phyloP scores from a whole-genome alignment of 352 stramenopile species.

The Thalassiosira exigua region DNA sequence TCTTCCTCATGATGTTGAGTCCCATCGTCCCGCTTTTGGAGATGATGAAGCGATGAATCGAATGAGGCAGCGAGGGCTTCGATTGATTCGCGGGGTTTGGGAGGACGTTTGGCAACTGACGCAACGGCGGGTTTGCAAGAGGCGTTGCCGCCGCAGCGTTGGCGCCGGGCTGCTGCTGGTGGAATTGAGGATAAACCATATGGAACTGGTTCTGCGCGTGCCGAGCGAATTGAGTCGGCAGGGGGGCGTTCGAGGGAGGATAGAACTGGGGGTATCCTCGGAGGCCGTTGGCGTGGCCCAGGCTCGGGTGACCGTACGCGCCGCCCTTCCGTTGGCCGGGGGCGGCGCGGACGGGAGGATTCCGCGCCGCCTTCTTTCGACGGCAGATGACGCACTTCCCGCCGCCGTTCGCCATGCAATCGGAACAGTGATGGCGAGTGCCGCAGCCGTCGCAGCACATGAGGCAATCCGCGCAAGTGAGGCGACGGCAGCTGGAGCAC shows the following conservation, averaged over 20 bases:
- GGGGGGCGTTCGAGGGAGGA: not conserved
- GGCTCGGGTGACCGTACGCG: not conserved
- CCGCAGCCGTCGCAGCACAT: conserved; percentile 41
- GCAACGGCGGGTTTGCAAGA: not conserved
- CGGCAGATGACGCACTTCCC: conserved; percentile 42
- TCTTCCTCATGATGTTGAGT: conserved; percentile 11
- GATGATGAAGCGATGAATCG: conserved; percentile 26
- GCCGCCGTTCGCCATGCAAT: conserved; percentile 34
- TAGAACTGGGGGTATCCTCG: conserved; percentile 7
- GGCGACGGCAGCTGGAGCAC: conserved; percentile 32
- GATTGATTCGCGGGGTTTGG: not conserved
- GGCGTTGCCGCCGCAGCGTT: not conserved
- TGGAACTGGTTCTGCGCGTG: not conserved
- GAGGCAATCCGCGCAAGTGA: conserved; percentile 49
- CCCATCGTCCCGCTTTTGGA: conserved; percentile 8
- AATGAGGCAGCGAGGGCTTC: not conserved
- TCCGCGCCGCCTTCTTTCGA: not conserved
- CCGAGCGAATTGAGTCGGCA: not conserved
- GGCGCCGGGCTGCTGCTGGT: not conserved
- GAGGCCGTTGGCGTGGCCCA: conserved; percentile 1
- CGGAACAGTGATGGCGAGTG: conserved; percentile 34
- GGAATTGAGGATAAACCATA: too few relatives aligned
- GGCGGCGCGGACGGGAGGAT: not conserved
- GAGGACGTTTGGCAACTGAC: not conserved
- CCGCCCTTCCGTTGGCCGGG: not conserved